phyloP scores from a whole-genome alignment of 352 stramenopile genomes.

The Pythium angustatum region DNA sequence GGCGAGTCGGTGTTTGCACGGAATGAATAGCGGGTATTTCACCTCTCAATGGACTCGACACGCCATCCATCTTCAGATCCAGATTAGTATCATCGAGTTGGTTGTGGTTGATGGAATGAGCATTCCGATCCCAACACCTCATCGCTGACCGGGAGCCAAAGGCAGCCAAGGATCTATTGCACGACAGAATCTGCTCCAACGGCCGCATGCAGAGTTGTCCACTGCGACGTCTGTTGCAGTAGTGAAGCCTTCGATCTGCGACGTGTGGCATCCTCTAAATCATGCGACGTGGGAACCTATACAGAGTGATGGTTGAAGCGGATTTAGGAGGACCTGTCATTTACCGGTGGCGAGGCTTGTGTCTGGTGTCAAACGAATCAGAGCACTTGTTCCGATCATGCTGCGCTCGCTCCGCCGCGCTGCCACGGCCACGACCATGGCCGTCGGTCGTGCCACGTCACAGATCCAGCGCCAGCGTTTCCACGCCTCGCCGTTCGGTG shows the following conservation, averaged over 20 bases:
- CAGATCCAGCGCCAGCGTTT: conserved; percentile 28
- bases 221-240: conserved; percentile 10
- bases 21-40: no score
- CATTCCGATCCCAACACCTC: no score
- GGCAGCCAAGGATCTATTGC: no score
- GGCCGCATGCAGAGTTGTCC: conserved; percentile 20
- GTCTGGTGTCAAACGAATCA: not conserved
- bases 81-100: no score
- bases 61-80: no score
- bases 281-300: conserved; percentile 25
- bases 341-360: not conserved
- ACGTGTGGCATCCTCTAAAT: no score
- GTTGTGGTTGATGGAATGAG: no score
- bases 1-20: no score
- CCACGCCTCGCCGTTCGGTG: conserved; percentile 47
- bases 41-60: no score
- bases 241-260: conserved; percentile 27
- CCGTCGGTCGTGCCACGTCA: conserved; percentile 4
- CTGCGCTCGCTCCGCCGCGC: conserved; percentile 8
- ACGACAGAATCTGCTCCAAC: conserved; percentile 30
- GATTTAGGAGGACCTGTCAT: conserved; percentile 1
- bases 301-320: conserved; percentile 1
- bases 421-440: not conserved
- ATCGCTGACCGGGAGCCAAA: no score
- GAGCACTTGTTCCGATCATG: not conserved